Percentiles rank a stretch among this genome's conserved stretches.
Evolutionary conservation across 2,329 filamentous ascomycete genomes (phyloP).

Genomic region (Polychaeton citri): DNA sequence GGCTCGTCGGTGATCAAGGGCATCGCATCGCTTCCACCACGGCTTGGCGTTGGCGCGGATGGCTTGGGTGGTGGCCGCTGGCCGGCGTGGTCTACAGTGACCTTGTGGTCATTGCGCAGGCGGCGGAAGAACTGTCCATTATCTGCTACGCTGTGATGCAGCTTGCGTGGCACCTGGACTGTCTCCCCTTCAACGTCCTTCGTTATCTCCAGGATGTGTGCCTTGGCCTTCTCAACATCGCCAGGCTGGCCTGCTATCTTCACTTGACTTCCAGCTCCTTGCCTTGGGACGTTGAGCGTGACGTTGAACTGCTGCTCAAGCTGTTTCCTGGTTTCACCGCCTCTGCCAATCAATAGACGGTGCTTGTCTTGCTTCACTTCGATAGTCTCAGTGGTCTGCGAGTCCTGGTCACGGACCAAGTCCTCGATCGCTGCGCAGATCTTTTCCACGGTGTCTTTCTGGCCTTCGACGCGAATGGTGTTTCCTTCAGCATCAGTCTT

Average conservation of each 20-base stretch:
- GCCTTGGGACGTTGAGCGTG: slow-evolving; percentile 78
- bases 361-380: slow-evolving; percentile 88
- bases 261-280: slow-evolving; percentile 55
- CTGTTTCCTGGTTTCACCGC: slow-evolving; percentile 72
- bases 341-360: slow-evolving; percentile 77
- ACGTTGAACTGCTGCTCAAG: slow-evolving; percentile 80
- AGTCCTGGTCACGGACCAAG: slow-evolving; percentile 72
- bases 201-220: slow-evolving; percentile 63
- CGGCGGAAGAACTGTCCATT: slow-evolving; percentile 89
- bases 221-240: slow-evolving; percentile 73
- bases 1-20: slow-evolving; percentile 87
- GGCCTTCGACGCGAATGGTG: slow-evolving; percentile 78
- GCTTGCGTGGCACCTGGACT: slow-evolving; percentile 63
- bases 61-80: slow-evolving; percentile 62
- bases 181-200: slow-evolving; percentile 84
- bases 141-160: slow-evolving; percentile 77
- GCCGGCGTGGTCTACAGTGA: slow-evolving; percentile 84
- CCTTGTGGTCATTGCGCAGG: slow-evolving; percentile 70
- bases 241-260: slow-evolving; percentile 70
- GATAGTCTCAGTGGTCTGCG: slow-evolving; percentile 61
- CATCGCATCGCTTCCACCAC: slow-evolving; percentile 44
- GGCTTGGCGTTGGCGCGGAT: slow-evolving; percentile 30
- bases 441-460: slow-evolving; percentile 71
- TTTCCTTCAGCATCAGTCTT: slow-evolving; percentile 68
- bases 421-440: slow-evolving; percentile 71